Evolutionary conservation across 2,329 filamentous ascomycete species (phyloP), one percentile per base, ranked within the genome.

Genomic region (Xylariaceae sp.): DNA sequence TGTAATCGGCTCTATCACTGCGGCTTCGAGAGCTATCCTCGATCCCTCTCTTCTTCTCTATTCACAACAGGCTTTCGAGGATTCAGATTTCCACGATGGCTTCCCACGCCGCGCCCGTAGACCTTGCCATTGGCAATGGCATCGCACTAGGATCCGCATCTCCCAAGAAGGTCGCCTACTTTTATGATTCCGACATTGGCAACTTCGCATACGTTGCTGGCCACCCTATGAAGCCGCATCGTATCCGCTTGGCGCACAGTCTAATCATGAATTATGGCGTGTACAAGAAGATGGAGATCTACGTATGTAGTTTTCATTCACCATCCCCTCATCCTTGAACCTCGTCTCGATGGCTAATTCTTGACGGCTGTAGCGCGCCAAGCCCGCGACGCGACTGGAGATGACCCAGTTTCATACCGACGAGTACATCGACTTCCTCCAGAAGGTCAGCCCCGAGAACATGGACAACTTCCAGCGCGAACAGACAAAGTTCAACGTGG

Each of bases 161-260:
- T 45, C 62, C 64, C n/a, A 95, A 94, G 75, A 90, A 92, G 69
- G 89, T 97, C 54, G 92, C 92, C 52, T 97, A 97, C 75, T 97
- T 97, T 73, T 97, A 97, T 80, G 92, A 97, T 70, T 95, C 89
- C 2, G 92, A 97, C 74, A 94, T 97, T 68, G 92, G 92, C 61
- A 97, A 97, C 73, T 97, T 96, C 77, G 92, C 92, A 70, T 97
- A 97, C 68, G 90, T 95, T 54, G 91, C 90, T 58, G 91, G 90
- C 18, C 94, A 99, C 76, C 94, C 94, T 40, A 99, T 99, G 94
- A 99, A 99, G 73, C 94, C 94, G 59, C 96, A 96, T 81, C 87
- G 94, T 19, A 86, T 99, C 65, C 90, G 92, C 18, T 76, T 99
- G 62, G 95, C 94, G 47, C 96, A 99, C 72, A 94, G 95, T 67